Conservation (phyloP, 495 filamentous ascomycete genomes). For the Aspergillus heteromorphus region DNA sequence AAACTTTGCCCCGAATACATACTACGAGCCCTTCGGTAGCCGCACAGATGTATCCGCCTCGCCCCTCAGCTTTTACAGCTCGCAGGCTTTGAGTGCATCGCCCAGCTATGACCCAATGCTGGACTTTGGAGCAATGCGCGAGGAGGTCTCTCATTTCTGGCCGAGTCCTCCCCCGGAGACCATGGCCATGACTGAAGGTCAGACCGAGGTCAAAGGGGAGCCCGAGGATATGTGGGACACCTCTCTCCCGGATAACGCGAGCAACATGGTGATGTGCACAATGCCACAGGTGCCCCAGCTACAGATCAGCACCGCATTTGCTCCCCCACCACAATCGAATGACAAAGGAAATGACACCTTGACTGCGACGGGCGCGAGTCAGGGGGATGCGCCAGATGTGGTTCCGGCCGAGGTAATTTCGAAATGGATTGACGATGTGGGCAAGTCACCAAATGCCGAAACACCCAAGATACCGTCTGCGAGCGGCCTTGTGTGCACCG, state of each 20-base stretch:
- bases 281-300: constrained; percentile 3
- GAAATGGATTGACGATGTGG: constrained; percentile 8
- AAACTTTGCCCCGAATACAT: constrained; percentile 13
- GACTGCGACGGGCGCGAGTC: neutral
- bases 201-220: constrained; percentile 10
- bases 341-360: no score
- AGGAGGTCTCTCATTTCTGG: constrained; percentile 18
- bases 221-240: constrained; percentile 13
- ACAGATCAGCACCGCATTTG: neutral
- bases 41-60: constrained; percentile 14
- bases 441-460: constrained; percentile 12
- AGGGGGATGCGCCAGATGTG: no score
- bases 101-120: constrained; percentile 20
- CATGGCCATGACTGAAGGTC: constrained; percentile 10
- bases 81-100: no score
- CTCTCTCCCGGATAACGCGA: neutral
- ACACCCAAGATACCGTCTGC: constrained; percentile 13
- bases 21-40: constrained; percentile 18
- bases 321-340: neutral
- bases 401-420: constrained; percentile 10
- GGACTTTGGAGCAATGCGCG: constrained; percentile 9
- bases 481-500: constrained; percentile 61
- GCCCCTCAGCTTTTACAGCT: no score
- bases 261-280: neutral
- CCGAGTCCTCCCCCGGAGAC: constrained; percentile 17